These are phyloP conservation scores for Quercus robur DNA, from an alignment of 306 rosid genomes.

Conservation along the genomic window DNA sequence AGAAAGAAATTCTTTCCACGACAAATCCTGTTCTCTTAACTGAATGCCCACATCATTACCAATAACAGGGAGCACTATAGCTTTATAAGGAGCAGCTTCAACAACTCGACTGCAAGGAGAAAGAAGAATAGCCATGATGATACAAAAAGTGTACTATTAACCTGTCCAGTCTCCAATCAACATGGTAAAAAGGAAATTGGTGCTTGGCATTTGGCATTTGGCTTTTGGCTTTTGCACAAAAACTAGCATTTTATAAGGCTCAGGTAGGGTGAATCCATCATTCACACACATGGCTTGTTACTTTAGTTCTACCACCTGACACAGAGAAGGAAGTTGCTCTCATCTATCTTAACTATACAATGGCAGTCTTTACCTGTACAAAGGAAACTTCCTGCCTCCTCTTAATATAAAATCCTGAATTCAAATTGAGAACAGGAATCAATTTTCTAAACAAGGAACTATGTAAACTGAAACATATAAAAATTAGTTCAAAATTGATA, in stretches of 20 bases:
- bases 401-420: constrained; percentile 86
- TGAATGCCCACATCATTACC: constrained; percentile 51
- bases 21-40: constrained; percentile 54
- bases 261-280: neutral
- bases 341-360: neutral
- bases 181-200: neutral
- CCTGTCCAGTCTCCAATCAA: neutral
- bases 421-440: constrained; percentile 14
- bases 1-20: too few relatives aligned
- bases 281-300: neutral
- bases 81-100: constrained; percentile 60
- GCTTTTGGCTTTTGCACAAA: neutral
- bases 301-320: neutral
- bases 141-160: neutral
- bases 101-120: constrained; percentile 62
- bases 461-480: neutral
- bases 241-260: neutral
- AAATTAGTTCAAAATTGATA: neutral
- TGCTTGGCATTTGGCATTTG: neutral
- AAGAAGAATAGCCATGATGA: constrained; percentile 18
- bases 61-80: constrained; percentile 66
- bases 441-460: neutral
- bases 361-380: constrained; percentile 59
- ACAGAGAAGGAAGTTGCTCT: neutral
- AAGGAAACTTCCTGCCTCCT: constrained; percentile 74